phyloP scores from a whole-genome alignment of 768 basidiomycete species.

The Kwoniella mangroviensis region DNA sequence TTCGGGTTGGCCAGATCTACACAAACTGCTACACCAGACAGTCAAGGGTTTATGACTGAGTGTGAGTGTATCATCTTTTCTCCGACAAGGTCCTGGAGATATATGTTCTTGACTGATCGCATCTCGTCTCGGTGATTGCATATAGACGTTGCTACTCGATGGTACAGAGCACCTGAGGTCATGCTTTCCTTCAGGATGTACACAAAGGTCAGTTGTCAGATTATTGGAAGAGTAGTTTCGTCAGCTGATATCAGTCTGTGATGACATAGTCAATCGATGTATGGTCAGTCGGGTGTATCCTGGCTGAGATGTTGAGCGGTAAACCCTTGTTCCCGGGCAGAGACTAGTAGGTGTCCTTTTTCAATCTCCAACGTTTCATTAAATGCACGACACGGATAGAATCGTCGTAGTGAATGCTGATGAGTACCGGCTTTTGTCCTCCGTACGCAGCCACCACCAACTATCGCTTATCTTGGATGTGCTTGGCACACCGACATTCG shows the following conservation, averaged over 20 bases:
- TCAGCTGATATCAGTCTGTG: neutral
- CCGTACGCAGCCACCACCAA: constrained; percentile 81
- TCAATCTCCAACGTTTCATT: neutral
- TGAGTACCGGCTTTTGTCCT: too few species aligned
- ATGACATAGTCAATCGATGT: constrained; percentile 56
- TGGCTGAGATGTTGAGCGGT: constrained; percentile 94
- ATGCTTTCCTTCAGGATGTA: constrained; percentile 99
- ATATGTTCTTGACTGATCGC: too few species aligned
- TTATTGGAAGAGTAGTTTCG: neutral
- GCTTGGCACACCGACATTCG: constrained; percentile 92
- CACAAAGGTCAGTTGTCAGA: constrained; percentile 68
- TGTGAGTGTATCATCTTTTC: constrained; percentile 27
- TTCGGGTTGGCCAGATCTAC: constrained; percentile 82
- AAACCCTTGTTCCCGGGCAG: constrained; percentile 96
- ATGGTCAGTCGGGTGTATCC: constrained; percentile 60
- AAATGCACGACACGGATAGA: neutral
- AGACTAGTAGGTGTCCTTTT: constrained; percentile 65
- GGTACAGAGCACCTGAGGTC: constrained; percentile 99
- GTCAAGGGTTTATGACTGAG: constrained; percentile 57
- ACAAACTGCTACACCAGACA: constrained; percentile 34
- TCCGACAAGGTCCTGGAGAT: too few species aligned
- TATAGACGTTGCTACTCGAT: constrained; percentile 81
- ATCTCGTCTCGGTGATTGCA: too few species aligned
- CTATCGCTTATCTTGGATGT: constrained; percentile 93
- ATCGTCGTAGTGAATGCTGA: too few species aligned